Conservation (phyloP, 305 asterid genomes). For the Fraxinus angustifolia region DNA sequence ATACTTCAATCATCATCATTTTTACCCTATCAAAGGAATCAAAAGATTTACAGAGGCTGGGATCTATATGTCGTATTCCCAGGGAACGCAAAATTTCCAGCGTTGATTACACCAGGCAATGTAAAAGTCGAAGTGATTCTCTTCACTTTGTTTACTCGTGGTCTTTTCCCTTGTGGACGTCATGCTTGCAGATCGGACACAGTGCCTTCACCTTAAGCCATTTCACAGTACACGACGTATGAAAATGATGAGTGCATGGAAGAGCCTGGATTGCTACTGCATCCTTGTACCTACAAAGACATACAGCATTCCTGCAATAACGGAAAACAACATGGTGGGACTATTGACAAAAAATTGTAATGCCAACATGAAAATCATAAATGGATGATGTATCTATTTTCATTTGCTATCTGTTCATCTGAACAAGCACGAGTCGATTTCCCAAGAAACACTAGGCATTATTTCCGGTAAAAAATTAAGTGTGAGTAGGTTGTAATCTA, state of each 20-base stretch:
- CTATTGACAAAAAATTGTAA: neutral
- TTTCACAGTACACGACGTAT: slow-evolving; percentile 67
- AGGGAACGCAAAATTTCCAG: neutral
- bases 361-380: neutral
- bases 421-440: neutral
- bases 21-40: neutral
- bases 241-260: slow-evolving; percentile 80
- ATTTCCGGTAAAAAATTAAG: neutral
- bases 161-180: slow-evolving; percentile 83
- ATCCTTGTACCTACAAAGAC: slow-evolving; percentile 72
- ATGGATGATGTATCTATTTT: neutral
- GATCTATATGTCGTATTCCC: slow-evolving; percentile 21
- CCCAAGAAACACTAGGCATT: neutral
- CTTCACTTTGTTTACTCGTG: slow-evolving; percentile 39
- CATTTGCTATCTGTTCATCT: neutral
- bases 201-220: slow-evolving; percentile 97
- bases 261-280: slow-evolving; percentile 69
- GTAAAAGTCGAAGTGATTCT: neutral
- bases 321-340: neutral
- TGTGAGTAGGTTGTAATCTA: neutral
- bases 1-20: neutral
- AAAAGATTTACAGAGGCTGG: neutral
- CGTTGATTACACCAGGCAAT: slow-evolving; percentile 1
- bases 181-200: slow-evolving; percentile 88
- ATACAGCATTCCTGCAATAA: slow-evolving; percentile 81